Percentiles rank a stretch among this genome's conserved stretches.
Conservation (phyloP, 805 yeast species). For the Soucietia sequanensis region DNA sequence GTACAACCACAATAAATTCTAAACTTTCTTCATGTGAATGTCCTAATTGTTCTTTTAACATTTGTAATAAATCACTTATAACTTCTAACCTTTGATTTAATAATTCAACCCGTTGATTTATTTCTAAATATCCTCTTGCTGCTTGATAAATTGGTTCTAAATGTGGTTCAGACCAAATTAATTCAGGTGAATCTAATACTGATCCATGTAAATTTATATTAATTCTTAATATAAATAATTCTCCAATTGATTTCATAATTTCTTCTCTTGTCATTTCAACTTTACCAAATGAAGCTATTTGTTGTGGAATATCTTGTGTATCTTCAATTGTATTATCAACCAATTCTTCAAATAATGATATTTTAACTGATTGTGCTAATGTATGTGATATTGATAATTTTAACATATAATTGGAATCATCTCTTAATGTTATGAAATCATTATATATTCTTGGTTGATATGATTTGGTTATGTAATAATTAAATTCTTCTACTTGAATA, state of each 20-base stretch:
- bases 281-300: conserved; percentile 91
- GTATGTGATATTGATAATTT: conserved; percentile 95
- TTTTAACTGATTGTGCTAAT: conserved; percentile 91
- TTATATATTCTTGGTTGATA: conserved; percentile 96
- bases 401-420: conserved; percentile 86
- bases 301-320: conserved; percentile 95
- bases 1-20: conserved; percentile 84
- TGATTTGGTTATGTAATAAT: conserved; percentile 88
- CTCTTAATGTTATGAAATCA: conserved; percentile 90
- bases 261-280: conserved; percentile 92
- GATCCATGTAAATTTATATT: conserved; percentile 83
- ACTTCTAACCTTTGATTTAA: conserved; percentile 92
- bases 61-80: conserved; percentile 85
- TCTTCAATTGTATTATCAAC: conserved; percentile 97
- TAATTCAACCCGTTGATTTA: conserved; percentile 87
- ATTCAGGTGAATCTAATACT: conserved; percentile 92
- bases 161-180: conserved; percentile 99
- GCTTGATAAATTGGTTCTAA: conserved; percentile 97
- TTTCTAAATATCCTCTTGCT: conserved; percentile 91
- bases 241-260: conserved; percentile 97
- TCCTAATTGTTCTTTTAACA: conserved; percentile 96
- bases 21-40: conserved; percentile 90
- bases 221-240: conserved; percentile 81
- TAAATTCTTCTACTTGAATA: conserved; percentile 91
- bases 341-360: conserved; percentile 90